Evolutionary conservation across 768 basidiomycete species (phyloP), one percentile per base, ranked within the genome.

Genomic region (Inosperma sp.): DNA sequence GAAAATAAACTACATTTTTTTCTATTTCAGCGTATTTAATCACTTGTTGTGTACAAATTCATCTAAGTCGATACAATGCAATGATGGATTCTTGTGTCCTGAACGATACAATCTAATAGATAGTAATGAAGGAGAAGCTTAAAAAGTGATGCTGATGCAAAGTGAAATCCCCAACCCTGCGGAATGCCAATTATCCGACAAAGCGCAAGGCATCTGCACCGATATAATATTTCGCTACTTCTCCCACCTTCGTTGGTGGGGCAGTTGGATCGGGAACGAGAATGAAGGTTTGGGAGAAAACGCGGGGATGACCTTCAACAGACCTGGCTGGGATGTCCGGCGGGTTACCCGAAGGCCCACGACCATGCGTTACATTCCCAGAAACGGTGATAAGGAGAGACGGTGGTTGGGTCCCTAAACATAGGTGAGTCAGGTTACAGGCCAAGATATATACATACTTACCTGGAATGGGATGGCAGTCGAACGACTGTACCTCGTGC

Each of bases 381-480:
- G 89, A 86, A 3, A 92, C 89, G 3, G 83, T 83, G 9, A 93
- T 75, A 7, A 93, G 70, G 7, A 93, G 72, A 8, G 86, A 86
- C 12, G 91, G 88, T 1, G 90, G 90, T 40, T 83, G 80, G 16
- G 79, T 82, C 44, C 86, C 88, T 90, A 57, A 8, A 43, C n/a
- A 37, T 36, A 41, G 52, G 48, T 25, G 27, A n/a, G 30, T 54
- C 40, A 51, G 43, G 52, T 48, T 31, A 21, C 39, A 22, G 10
- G 19, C 8, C 31, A 25, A 25, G 31, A 49, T 5, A 51, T 21
- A 44, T 19, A 39, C 52, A 22, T 40, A 62, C 68, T 48, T 49
- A 86, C 90, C 88, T 67, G 88, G 86, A 52, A 93, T 89, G 29
- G 91, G 86, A 65, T 93, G 90, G 59, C 91, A 93, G 63, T 93